Conservation (phyloP, 805 yeast species). For the Candida maris region DNA sequence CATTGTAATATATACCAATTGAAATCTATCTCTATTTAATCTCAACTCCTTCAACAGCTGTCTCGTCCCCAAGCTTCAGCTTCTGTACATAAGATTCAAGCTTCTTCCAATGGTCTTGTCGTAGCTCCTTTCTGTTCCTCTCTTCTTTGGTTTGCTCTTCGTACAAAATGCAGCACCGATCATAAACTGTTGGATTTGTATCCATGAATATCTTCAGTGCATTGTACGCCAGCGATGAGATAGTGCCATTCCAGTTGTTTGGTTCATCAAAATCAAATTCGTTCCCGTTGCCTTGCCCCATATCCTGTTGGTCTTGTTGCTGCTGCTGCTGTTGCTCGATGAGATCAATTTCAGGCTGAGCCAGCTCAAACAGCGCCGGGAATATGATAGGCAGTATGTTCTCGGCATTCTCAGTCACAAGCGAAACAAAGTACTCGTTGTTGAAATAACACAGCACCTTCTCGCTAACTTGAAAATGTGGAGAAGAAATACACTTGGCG, state of each 20-base stretch:
- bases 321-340: conserved; percentile 30
- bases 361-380: conserved; percentile 82
- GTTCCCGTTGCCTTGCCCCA: conserved; percentile 11
- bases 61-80: conserved; percentile 26
- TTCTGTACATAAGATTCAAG: conserved; percentile 57
- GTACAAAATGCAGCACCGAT: conserved; percentile 86
- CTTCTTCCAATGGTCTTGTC: conserved; percentile 68
- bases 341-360: conserved; percentile 38
- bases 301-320: conserved; percentile 6
- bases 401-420: conserved; percentile 90
- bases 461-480: conserved; percentile 97
- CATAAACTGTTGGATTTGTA: conserved; percentile 84
- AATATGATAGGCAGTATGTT: conserved; percentile 89
- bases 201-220: conserved; percentile 92
- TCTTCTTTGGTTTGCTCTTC: conserved; percentile 77
- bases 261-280: conserved; percentile 41
- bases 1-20: not conserved
- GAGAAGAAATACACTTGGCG: conserved; percentile 87
- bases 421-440: conserved; percentile 85
- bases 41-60: conserved; percentile 53
- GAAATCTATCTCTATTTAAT: conserved; percentile 28
- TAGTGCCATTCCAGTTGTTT: conserved; percentile 87
- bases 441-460: conserved; percentile 92
- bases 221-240: conserved; percentile 83
- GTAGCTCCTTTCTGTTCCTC: conserved; percentile 54